phyloP scores from a whole-genome alignment of 2,329 filamentous ascomycete genomes.

The Hymenoscyphus repandus region DNA sequence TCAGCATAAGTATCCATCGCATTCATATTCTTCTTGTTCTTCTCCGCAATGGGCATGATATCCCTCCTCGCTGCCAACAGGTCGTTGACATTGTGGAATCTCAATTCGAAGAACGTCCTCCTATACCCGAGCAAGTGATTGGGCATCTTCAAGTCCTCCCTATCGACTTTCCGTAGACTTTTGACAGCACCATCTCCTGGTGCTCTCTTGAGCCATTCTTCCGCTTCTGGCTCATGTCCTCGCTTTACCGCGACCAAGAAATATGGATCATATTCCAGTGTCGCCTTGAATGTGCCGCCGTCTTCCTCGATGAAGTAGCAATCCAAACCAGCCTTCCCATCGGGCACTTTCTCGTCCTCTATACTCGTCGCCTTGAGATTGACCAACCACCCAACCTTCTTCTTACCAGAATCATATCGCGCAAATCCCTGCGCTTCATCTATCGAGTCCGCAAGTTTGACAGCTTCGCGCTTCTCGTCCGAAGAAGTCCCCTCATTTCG shows the following conservation, averaged over 20 bases:
- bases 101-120: slow-evolving; percentile 79
- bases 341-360: slow-evolving; percentile 75
- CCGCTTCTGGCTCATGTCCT: slow-evolving; percentile 84
- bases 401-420: slow-evolving; percentile 82
- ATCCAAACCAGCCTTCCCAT: slow-evolving; percentile 84
- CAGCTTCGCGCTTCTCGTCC: slow-evolving; percentile 88
- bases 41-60: slow-evolving; percentile 87
- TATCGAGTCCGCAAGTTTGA: slow-evolving; percentile 76
- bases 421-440: slow-evolving; percentile 94
- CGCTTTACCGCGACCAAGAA: slow-evolving; percentile 88
- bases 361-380: slow-evolving; percentile 90
- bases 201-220: slow-evolving; percentile 86
- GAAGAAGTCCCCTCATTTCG: slow-evolving; percentile 81
- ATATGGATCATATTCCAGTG: slow-evolving; percentile 93
- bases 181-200: slow-evolving; percentile 78
- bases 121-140: slow-evolving; percentile 92
- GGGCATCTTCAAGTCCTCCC: slow-evolving; percentile 90
- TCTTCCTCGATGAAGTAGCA: slow-evolving; percentile 96
- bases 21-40: slow-evolving; percentile 93
- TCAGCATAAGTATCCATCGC: slow-evolving; percentile 98
- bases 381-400: slow-evolving; percentile 83
- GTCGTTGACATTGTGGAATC: slow-evolving; percentile 83
- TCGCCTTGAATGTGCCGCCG: slow-evolving; percentile 83
- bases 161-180: slow-evolving; percentile 69
- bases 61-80: slow-evolving; percentile 78